Evolutionary conservation across 2,329 filamentous ascomycete species (phyloP).

Genomic region (Pyrenophora tritici-repentis): DNA sequence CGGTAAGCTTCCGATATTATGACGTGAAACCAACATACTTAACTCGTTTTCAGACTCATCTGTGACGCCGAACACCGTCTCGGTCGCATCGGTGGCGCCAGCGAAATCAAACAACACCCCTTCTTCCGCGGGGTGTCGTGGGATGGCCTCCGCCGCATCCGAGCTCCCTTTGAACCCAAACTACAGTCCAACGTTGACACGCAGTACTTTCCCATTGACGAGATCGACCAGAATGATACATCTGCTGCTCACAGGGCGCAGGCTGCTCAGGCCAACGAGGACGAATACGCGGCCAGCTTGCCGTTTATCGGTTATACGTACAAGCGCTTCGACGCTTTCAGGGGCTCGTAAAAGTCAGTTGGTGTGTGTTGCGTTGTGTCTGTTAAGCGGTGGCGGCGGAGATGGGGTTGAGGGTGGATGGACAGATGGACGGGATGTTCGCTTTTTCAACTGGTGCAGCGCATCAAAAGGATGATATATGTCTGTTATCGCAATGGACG

Average conservation of each 20-base stretch:
- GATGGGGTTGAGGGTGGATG: no score
- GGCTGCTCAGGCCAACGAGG: constrained; percentile 70
- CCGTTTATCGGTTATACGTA: constrained; percentile 97
- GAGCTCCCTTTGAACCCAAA: constrained; percentile 93
- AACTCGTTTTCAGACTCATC: constrained; percentile 68
- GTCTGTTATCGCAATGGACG: not conserved
- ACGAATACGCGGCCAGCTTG: constrained; percentile 89
- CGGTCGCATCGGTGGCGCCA: constrained; percentile 77
- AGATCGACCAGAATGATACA: constrained; percentile 96
- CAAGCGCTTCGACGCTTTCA: constrained; percentile 85
- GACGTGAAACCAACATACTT: constrained; percentile 9
- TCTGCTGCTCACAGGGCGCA: constrained; percentile 85
- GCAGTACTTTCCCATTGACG: constrained; percentile 97
- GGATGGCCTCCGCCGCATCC: constrained; percentile 87
- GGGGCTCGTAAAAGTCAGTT: constrained; percentile 39
- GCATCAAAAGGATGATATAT: no score
- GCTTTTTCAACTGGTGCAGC: no score
- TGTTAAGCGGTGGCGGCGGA: no score
- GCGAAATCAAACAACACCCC: constrained; percentile 89
- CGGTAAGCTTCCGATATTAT: constrained; percentile 62
- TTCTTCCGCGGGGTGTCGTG: constrained; percentile 98
- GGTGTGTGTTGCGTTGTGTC: not conserved
- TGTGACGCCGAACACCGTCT: constrained; percentile 93
- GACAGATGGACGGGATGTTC: not conserved
- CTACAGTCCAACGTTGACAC: constrained; percentile 93